A percentile compares a stretch with the other conserved stretches of the same genome.
Evolutionary conservation across 2,329 filamentous ascomycete genomes (phyloP).

Genomic region (Aspergillus proliferans): DNA sequence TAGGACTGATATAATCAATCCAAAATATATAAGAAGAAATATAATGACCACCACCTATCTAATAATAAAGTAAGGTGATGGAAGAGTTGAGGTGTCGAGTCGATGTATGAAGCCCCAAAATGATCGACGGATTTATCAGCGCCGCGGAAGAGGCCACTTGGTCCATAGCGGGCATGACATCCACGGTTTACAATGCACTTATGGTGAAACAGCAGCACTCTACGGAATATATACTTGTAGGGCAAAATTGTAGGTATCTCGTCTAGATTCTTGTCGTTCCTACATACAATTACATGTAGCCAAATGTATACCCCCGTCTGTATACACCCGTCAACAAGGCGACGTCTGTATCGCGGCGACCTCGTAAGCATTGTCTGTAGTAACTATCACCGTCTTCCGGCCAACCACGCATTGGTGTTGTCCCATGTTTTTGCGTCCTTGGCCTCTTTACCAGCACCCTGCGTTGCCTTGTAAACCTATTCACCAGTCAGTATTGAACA

Average conservation of each 20-base stretch:
- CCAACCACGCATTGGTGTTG: slow-evolving; percentile 56
- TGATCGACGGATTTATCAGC: slow-evolving; percentile 8
- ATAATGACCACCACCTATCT: neutral
- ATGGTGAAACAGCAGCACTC: neutral
- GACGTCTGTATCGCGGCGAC: neutral
- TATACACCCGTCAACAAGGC: neutral
- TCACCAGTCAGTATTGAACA: neutral
- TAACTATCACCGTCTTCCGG: slow-evolving; percentile 28
- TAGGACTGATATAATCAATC: neutral
- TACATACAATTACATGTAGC: slow-evolving; percentile 3
- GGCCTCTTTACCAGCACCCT: slow-evolving; percentile 47
- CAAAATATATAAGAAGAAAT: neutral
- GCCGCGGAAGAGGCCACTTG: slow-evolving; percentile 29
- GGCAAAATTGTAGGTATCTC: neutral
- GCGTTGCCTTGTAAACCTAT: slow-evolving; percentile 55
- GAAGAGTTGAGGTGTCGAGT: neutral
- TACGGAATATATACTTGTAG: neutral
- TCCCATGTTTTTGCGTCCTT: slow-evolving; percentile 51
- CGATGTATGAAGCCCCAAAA: neutral
- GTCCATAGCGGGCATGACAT: slow-evolving; percentile 12
- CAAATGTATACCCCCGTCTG: neutral
- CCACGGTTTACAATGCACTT: neutral
- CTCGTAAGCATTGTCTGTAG: neutral
- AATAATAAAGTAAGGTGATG: neutral
- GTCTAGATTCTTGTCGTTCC: neutral